A percentile compares a stretch with the other conserved stretches of the same genome.
Conservation (phyloP, 768 basidiomycete species). For the Pleurotus citrinopileatus region DNA sequence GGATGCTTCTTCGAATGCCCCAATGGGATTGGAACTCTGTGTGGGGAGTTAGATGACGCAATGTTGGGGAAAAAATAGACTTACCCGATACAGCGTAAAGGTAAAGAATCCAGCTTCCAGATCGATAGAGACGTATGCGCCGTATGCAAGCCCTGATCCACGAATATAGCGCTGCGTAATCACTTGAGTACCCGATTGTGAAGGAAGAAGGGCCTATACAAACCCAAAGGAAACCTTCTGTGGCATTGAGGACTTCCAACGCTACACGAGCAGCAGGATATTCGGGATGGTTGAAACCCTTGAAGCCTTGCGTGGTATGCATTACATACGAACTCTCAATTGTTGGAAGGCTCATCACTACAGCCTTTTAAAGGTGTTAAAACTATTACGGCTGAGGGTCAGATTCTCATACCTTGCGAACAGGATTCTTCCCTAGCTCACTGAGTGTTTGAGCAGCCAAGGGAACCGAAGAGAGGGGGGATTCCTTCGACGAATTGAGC, state of each 20-base stretch:
- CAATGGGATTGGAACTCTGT: slow-evolving; percentile 77
- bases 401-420: slow-evolving; percentile 52
- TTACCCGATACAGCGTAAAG: slow-evolving; percentile 78
- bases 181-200: neutral
- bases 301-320: slow-evolving; percentile 75
- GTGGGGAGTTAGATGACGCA: slow-evolving; percentile 8
- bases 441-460: slow-evolving; percentile 69
- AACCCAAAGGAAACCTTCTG: slow-evolving; percentile 95
- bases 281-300: slow-evolving; percentile 79
- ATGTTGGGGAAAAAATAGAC: slow-evolving; percentile 18
- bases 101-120: slow-evolving; percentile 73
- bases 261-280: slow-evolving; percentile 86
- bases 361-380: slow-evolving; percentile 45
- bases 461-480: slow-evolving; percentile 62
- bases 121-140: slow-evolving; percentile 74
- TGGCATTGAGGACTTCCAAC: slow-evolving; percentile 83
- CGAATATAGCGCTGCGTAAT: slow-evolving; percentile 75
- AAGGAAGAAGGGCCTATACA: neutral
- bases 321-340: slow-evolving; percentile 91
- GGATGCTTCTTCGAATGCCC: slow-evolving; percentile 78
- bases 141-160: slow-evolving; percentile 93
- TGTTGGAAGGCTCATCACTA: slow-evolving; percentile 86
- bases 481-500: slow-evolving; percentile 33
- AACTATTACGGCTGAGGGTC: neutral
- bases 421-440: slow-evolving; percentile 68